phyloP scores from a whole-genome alignment of 2,329 filamentous ascomycete genomes.

The Escovopsis sp. region DNA sequence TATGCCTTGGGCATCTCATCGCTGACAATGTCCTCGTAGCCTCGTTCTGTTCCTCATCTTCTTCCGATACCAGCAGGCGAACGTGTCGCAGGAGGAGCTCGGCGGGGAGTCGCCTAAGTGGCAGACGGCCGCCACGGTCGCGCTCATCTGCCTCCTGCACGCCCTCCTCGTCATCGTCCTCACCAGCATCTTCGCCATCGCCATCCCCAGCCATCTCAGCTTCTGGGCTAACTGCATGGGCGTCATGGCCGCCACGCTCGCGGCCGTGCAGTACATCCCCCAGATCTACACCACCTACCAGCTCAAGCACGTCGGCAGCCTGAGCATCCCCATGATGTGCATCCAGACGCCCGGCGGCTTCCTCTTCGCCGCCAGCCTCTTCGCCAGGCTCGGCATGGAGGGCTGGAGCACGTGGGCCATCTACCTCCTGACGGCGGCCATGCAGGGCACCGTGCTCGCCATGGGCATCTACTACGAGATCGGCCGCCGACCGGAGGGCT shows the following conservation, averaged over 20 bases:
- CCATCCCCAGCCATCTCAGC: conserved; percentile 48
- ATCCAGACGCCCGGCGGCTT: conserved; percentile 92
- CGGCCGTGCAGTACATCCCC: conserved; percentile 82
- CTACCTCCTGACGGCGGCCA: conserved; percentile 67
- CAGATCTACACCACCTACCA: conserved; percentile 88
- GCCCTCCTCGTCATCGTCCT: conserved; percentile 56
- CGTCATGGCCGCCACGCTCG: conserved; percentile 60
- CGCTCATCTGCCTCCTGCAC: conserved; percentile 58
- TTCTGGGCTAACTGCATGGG: conserved; percentile 79
- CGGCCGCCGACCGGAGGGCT: conserved; percentile 19
- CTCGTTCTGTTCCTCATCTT: conserved; percentile 89
- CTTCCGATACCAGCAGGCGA: conserved; percentile 54
- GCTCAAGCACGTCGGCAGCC: conserved; percentile 71
- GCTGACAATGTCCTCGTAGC: conserved; percentile 28
- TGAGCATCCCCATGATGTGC: conserved; percentile 96
- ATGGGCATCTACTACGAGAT: conserved; percentile 72
- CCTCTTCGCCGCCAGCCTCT: conserved; percentile 75
- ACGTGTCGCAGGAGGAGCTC: conserved; percentile 33
- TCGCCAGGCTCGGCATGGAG: conserved; percentile 58
- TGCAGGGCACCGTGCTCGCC: conserved; percentile 67
- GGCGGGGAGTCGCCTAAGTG: conserved; percentile 47
- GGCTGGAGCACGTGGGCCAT: conserved; percentile 97
- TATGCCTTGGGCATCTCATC: background rate
- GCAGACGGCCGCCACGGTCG: conserved; percentile 66
- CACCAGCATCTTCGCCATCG: conserved; percentile 51